Percentiles rank a stretch among this genome's conserved stretches.
Conservation (phyloP, 2,329 filamentous ascomycete species). For the Aspergillus sclerotialis region DNA sequence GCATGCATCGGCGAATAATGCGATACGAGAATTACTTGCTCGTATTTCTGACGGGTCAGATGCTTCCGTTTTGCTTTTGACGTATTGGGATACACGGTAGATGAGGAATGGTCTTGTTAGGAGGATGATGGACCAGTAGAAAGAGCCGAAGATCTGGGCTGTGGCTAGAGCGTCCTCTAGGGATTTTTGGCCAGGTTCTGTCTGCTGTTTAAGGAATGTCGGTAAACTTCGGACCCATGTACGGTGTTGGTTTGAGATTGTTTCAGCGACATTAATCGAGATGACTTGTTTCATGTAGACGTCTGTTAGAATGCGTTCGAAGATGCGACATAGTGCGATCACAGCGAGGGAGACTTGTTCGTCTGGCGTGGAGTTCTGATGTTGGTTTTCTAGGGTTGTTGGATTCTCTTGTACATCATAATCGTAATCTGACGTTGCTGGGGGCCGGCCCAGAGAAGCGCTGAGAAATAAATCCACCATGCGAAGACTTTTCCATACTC, state of each 20-base stretch:
- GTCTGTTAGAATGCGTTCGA: conserved; percentile 36
- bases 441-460: conserved; percentile 45
- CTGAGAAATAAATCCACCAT: conserved; percentile 48
- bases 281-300: conserved; percentile 39
- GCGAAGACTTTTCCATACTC: conserved; percentile 48
- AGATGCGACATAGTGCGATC: conserved; percentile 36
- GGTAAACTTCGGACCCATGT: conserved; percentile 37
- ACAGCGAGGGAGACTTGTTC: conserved; percentile 45
- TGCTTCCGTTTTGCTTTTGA: conserved; percentile 20
- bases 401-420: conserved; percentile 31
- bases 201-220: conserved; percentile 41
- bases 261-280: conserved; percentile 34
- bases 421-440: conserved; percentile 47
- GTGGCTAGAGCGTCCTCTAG: conserved; percentile 36
- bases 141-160: conserved; percentile 45
- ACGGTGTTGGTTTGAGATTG: conserved; percentile 37
- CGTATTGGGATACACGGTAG: conserved; percentile 41
- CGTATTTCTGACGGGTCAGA: conserved; percentile 12
- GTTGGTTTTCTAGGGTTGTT: conserved; percentile 17
- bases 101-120: conserved; percentile 48
- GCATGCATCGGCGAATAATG: conserved; percentile 33
- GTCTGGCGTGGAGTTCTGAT: conserved; percentile 13
- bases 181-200: conserved; percentile 35
- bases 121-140: conserved; percentile 50
- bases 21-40: conserved; percentile 22